These are phyloP conservation scores for Phialemoniopsis sp. DNA, from an alignment of 2,329 filamentous ascomycete genomes.

Conservation along the genomic window DNA sequence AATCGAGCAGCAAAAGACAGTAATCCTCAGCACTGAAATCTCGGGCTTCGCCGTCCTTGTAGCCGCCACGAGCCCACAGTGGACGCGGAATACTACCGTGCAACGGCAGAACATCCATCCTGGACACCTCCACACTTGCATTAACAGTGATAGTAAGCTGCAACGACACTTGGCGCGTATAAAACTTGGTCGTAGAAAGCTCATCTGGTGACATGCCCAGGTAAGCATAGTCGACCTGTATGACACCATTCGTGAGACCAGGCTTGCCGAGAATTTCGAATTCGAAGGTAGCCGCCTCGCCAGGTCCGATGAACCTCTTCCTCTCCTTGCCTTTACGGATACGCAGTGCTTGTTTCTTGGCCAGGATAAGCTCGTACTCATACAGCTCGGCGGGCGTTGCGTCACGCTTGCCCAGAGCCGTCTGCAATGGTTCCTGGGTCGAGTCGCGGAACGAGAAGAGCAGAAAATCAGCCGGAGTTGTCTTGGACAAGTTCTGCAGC, in stretches of 20 bases:
- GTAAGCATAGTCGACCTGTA: constrained; percentile 83
- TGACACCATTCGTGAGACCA: constrained; percentile 71
- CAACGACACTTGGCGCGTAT: constrained; percentile 77
- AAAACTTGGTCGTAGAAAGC: constrained; percentile 64
- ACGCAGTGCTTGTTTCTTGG: constrained; percentile 66
- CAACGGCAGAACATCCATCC: constrained; percentile 75
- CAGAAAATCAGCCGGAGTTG: constrained; percentile 75
- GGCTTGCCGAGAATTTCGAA: constrained; percentile 85
- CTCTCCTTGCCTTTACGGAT: constrained; percentile 42
- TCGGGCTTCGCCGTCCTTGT: constrained; percentile 16
- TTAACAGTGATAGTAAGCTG: constrained; percentile 88
- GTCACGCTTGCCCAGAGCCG: constrained; percentile 71
- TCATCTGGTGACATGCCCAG: constrained; percentile 68
- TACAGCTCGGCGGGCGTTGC: constrained; percentile 76
- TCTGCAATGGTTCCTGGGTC: constrained; percentile 71
- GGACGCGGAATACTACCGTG: constrained; percentile 59
- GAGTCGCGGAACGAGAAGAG: constrained; percentile 89
- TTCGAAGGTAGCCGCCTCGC: constrained; percentile 66
- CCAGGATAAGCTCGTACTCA: constrained; percentile 78
- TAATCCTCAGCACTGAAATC: constrained; percentile 50
- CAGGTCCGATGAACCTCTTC: constrained; percentile 60
- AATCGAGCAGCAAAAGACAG: constrained; percentile 76
- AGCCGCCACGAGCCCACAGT: constrained; percentile 48
- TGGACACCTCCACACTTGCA: constrained; percentile 76
- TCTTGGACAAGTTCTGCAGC: constrained; percentile 68